phyloP scores from a whole-genome alignment of 768 basidiomycete genomes.

The Tulasnella sp. region DNA sequence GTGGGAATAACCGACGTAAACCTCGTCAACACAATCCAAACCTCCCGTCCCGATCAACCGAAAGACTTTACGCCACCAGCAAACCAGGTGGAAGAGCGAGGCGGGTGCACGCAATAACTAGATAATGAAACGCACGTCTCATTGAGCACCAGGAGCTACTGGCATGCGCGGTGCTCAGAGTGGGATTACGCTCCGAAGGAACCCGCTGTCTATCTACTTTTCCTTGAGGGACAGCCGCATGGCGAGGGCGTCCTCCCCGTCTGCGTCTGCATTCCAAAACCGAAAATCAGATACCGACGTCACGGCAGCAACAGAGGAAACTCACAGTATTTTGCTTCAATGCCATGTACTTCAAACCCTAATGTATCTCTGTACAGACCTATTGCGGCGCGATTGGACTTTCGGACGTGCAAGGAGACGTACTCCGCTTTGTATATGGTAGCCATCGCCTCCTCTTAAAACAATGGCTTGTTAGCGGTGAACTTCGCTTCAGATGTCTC shows the following conservation, averaged over 20 bases:
- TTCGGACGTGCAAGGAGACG: slow-evolving; percentile 85
- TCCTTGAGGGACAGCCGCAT: slow-evolving; percentile 62
- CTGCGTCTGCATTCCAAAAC: slow-evolving; percentile 55
- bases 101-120: not conserved
- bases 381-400: slow-evolving; percentile 90
- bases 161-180: not conserved
- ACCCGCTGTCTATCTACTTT: not conserved
- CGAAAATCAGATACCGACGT: not conserved
- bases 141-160: not conserved
- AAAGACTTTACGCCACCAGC: not conserved
- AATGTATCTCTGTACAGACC: slow-evolving; percentile 80
- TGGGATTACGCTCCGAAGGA: not conserved
- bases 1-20: not conserved
- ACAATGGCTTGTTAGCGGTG: not conserved
- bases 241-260: slow-evolving; percentile 90
- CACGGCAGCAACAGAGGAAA: slow-evolving; percentile 24
- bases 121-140: not conserved
- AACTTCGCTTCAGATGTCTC: slow-evolving; percentile 15
- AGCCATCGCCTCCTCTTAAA: slow-evolving; percentile 81
- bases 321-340: slow-evolving; percentile 89
- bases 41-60: not conserved
- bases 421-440: slow-evolving; percentile 75
- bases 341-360: slow-evolving; percentile 76
- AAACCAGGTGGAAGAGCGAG: not conserved
- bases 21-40: not conserved